phyloP scores from a whole-genome alignment of 768 basidiomycete genomes.

The Hericium coralloides region DNA sequence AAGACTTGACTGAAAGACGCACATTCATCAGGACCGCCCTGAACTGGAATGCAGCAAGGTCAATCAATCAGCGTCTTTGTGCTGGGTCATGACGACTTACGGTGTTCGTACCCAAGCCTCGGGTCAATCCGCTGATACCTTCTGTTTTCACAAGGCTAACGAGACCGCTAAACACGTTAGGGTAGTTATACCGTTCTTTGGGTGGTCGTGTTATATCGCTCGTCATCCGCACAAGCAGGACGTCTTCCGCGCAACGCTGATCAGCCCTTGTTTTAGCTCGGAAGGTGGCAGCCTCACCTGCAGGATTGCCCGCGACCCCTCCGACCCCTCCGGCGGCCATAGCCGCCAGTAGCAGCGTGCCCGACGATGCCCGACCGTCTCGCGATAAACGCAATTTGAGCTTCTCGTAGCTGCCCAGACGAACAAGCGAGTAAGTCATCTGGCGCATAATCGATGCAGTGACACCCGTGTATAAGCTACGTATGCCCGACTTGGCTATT shows the following conservation, averaged over 20 bases:
- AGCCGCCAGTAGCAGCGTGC: constrained; percentile 53
- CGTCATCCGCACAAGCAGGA: constrained; percentile 79
- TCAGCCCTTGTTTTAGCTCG: background rate
- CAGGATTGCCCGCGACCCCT: constrained; percentile 80
- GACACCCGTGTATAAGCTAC: constrained; percentile 73
- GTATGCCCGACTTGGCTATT: constrained; percentile 56
- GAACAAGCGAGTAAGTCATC: constrained; percentile 86
- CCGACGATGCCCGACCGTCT: constrained; percentile 41
- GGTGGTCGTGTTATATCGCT: constrained; percentile 72
- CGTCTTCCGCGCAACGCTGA: constrained; percentile 32
- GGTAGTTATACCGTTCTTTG: constrained; percentile 68
- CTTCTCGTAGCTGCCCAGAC: constrained; percentile 75
- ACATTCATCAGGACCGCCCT: constrained; percentile 74
- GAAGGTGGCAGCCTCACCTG: constrained; percentile 32
- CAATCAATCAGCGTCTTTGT: background rate
- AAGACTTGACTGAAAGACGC: constrained; percentile 17
- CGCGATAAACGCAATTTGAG: constrained; percentile 51
- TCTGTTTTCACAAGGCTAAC: constrained; percentile 55
- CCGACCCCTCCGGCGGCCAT: constrained; percentile 72
- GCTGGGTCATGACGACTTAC: constrained; percentile 29
- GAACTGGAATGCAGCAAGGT: constrained; percentile 23
- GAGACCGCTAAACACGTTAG: constrained; percentile 73
- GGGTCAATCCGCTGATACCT: constrained; percentile 55
- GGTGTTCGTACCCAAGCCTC: constrained; percentile 74
- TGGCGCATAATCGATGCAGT: constrained; percentile 79